A percentile compares a stretch with the other conserved stretches of the same genome.
Conservation (phyloP, 768 basidiomycete species). For the Daedaleopsis sinensis region DNA sequence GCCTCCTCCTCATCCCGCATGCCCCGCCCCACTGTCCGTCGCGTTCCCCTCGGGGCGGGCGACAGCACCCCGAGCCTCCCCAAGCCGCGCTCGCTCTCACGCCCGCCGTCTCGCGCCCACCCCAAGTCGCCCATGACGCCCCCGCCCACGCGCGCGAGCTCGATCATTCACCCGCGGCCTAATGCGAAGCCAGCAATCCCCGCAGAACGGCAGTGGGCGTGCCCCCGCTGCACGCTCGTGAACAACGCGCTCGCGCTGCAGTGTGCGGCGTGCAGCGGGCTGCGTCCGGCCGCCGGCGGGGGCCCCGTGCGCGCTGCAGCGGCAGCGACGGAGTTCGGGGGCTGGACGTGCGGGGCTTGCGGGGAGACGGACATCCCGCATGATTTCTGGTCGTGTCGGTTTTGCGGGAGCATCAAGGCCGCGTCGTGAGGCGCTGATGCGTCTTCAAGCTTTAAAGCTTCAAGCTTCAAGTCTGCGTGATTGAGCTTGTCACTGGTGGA, state of each 20-base stretch:
- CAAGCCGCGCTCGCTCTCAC: conserved; percentile 15
- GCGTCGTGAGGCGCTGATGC: conserved; percentile 10
- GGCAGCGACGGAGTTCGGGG: conserved; percentile 16
- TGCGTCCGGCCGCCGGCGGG: conserved; percentile 35
- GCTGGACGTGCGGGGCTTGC: conserved; percentile 71
- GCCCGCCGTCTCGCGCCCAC: not conserved
- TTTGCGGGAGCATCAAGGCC: conserved; percentile 69
- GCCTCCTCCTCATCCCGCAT: conserved; percentile 4
- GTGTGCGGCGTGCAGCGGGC: conserved; percentile 62
- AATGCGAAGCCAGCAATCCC: conserved; percentile 1
- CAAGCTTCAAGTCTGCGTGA: not conserved
- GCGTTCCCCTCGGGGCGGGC: conserved; percentile 16
- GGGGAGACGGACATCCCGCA: conserved; percentile 63
- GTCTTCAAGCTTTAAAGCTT: no score
- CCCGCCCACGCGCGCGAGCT: conserved; percentile 19
- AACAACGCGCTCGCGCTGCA: conserved; percentile 52
- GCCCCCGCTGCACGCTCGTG: conserved; percentile 62
- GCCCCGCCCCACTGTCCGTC: conserved; percentile 13
- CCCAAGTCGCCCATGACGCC: conserved; percentile 7
- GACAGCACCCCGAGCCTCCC: conserved; percentile 9
- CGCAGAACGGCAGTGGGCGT: conserved; percentile 34
- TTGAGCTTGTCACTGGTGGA: not conserved
- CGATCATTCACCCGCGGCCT: not conserved
- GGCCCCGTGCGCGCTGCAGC: not conserved
- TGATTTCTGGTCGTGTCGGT: conserved; percentile 74